phyloP scores from a whole-genome alignment of 345 rosid species.

The Moricandia arvensis region DNA sequence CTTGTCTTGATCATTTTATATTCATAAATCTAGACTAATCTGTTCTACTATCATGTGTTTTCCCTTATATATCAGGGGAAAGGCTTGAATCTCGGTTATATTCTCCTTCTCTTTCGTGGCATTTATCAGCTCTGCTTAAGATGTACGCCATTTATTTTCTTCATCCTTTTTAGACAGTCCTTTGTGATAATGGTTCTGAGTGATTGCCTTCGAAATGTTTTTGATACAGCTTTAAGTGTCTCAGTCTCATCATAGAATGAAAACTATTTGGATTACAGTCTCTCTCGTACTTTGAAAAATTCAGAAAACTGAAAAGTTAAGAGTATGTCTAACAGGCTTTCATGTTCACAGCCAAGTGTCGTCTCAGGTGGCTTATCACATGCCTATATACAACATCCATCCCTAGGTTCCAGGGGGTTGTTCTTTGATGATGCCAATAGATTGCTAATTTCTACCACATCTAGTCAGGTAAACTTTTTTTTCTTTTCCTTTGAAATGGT shows the following conservation, averaged over 20 bases:
- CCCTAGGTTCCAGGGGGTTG: slow-evolving; percentile 65
- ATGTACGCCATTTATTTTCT: slow-evolving; percentile 15
- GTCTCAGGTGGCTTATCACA: slow-evolving; percentile 80
- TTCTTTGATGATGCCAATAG: slow-evolving; percentile 93
- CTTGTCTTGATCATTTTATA: neutral
- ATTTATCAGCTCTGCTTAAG: neutral
- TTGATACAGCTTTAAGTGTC: neutral
- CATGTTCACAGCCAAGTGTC: slow-evolving; percentile 59
- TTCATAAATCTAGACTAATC: slow-evolving; percentile 4
- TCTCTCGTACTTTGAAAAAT: too few relatives aligned
- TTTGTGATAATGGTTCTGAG: neutral
- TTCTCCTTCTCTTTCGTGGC: slow-evolving; percentile 14
- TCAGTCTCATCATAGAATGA: neutral
- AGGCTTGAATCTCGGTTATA: slow-evolving; percentile 31
- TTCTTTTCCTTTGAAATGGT: slow-evolving; percentile 13
- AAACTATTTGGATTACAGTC: too few relatives aligned
- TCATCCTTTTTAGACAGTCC: neutral
- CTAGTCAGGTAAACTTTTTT: slow-evolving; percentile 54
- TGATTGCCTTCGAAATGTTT: neutral
- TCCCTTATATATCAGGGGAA: slow-evolving; percentile 52
- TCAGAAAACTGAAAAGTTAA: too few relatives aligned
- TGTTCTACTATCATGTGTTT: slow-evolving; percentile 11
- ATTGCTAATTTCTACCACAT: slow-evolving; percentile 58
- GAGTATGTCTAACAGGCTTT: slow-evolving; percentile 56
- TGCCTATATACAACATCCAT: slow-evolving; percentile 68